Evolutionary conservation across 2,329 filamentous ascomycete genomes (phyloP).

Genomic region (Xylariaceae sp.): DNA sequence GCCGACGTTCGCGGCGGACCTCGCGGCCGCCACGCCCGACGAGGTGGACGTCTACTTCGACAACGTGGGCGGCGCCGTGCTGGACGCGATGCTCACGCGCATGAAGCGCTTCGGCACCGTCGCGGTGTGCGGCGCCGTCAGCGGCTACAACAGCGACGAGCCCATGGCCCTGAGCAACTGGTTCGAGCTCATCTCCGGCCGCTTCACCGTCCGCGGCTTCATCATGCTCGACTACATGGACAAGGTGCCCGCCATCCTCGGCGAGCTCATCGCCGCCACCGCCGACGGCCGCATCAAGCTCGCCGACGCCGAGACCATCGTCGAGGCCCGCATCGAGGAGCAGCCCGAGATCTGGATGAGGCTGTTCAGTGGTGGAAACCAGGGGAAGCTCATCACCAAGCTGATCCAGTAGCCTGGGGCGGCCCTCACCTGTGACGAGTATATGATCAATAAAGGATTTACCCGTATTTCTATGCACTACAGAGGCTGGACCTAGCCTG

Average conservation of each 20-base stretch:
- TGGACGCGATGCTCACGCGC: slow-evolving; percentile 36
- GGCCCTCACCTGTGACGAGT: not conserved
- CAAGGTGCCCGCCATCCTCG: slow-evolving; percentile 13
- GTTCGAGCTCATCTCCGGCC: slow-evolving; percentile 33
- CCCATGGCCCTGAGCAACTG: slow-evolving; percentile 30
- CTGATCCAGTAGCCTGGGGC: no score
- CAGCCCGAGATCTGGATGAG: slow-evolving; percentile 22
- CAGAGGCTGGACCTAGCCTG: no score
- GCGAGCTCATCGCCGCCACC: slow-evolving; percentile 18
- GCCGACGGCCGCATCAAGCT: slow-evolving; percentile 17
- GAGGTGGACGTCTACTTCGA: slow-evolving; percentile 45
- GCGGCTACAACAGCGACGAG: slow-evolving; percentile 31
- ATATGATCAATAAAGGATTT: not conserved
- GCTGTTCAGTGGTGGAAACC: slow-evolving; percentile 19
- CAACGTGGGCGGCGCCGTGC: slow-evolving; percentile 40
- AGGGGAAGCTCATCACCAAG: slow-evolving; percentile 22
- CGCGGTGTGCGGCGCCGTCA: slow-evolving; percentile 34
- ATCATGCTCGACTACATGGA: slow-evolving; percentile 33
- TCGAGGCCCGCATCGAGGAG: slow-evolving; percentile 20
- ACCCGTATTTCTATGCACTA: no score
- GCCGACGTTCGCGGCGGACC: slow-evolving; percentile 35
- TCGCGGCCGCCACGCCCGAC: slow-evolving; percentile 37
- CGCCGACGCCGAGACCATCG: slow-evolving; percentile 17
- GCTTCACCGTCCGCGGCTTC: slow-evolving; percentile 34
- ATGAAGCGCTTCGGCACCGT: slow-evolving; percentile 33